Evolutionary conservation across 2,329 filamentous ascomycete species (phyloP).

Genomic region (Elsinoe australis): DNA sequence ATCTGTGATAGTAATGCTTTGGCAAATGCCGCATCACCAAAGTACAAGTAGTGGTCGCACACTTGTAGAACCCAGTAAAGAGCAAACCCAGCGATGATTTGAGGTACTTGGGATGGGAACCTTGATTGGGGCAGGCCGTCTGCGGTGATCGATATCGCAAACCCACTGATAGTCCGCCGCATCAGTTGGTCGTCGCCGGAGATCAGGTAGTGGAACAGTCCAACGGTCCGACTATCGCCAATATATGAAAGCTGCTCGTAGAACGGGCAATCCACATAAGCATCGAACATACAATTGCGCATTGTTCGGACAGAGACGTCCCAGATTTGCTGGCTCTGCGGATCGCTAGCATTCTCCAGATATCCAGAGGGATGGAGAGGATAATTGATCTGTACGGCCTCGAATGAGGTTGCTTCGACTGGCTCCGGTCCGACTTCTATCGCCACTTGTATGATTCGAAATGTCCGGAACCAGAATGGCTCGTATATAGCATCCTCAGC

Average conservation of each 20-base stretch:
- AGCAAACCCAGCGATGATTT: slow-evolving; percentile 30
- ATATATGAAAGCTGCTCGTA: slow-evolving; percentile 21
- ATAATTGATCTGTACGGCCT: slow-evolving; percentile 33
- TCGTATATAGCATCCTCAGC: slow-evolving; percentile 25
- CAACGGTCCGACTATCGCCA: slow-evolving; percentile 25
- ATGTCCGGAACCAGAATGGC: slow-evolving; percentile 39
- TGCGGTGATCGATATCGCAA: slow-evolving; percentile 21
- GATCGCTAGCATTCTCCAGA: slow-evolving; percentile 21
- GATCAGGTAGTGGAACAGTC: slow-evolving; percentile 26
- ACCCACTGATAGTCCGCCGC: slow-evolving; percentile 25
- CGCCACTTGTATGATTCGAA: slow-evolving; percentile 31
- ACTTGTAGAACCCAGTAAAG: slow-evolving; percentile 9
- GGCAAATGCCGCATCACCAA: slow-evolving; percentile 29
- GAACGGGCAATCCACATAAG: slow-evolving; percentile 27
- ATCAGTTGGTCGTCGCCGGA: slow-evolving; percentile 26
- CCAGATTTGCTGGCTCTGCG: slow-evolving; percentile 20
- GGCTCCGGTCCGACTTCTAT: slow-evolving; percentile 19
- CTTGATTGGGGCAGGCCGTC: slow-evolving; percentile 32
- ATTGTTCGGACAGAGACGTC: slow-evolving; percentile 29
- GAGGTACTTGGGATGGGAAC: slow-evolving; percentile 32
- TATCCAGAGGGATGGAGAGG: slow-evolving; percentile 30
- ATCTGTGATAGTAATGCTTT: slow-evolving; percentile 29
- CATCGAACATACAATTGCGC: slow-evolving; percentile 32
- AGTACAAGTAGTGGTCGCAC: slow-evolving; percentile 33
- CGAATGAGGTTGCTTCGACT: slow-evolving; percentile 26